Percentiles rank a stretch among this genome's conserved stretches.
phyloP scores from a whole-genome alignment of 2,329 filamentous ascomycete genomes.

The Mollisia scopiformis region DNA sequence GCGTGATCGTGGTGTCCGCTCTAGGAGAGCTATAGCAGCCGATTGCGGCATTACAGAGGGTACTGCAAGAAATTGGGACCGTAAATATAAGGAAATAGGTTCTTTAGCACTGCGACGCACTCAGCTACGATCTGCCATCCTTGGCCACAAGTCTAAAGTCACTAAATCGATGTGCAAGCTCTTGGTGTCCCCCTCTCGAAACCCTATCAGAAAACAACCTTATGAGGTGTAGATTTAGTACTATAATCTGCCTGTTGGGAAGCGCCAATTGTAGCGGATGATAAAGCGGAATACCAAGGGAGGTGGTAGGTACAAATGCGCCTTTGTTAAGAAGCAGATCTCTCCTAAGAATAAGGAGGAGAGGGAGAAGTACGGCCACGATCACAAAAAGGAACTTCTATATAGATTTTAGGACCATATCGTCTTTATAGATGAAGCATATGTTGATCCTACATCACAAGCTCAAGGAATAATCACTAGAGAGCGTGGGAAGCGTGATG shows the following conservation, averaged over 20 bases:
- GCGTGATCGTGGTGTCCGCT: background rate
- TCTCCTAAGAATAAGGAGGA: slow-evolving; percentile 1
- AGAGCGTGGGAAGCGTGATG: slow-evolving; percentile 9
- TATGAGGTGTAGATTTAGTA: slow-evolving; percentile 16
- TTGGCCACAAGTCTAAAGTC: background rate
- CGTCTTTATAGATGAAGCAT: slow-evolving; percentile 18
- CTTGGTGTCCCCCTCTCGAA: slow-evolving; percentile 1
- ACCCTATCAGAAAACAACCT: slow-evolving; percentile 12
- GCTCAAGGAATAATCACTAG: slow-evolving; percentile 5
- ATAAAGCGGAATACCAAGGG: slow-evolving; percentile 12
- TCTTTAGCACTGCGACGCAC: background rate
- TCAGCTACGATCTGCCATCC: background rate
- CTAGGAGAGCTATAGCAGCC: too few relatives aligned
- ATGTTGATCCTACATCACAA: slow-evolving; percentile 16
- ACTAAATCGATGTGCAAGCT: background rate
- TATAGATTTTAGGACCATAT: slow-evolving; percentile 13
- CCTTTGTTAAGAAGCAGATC: slow-evolving; percentile 16
- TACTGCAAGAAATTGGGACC: background rate
- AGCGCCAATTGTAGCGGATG: slow-evolving; percentile 6
- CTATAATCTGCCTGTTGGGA: slow-evolving; percentile 4
- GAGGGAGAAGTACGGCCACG: slow-evolving; percentile 1
- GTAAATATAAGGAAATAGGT: background rate
- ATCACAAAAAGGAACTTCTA: slow-evolving; percentile 1
- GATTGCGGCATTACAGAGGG: background rate
- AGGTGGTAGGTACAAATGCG: slow-evolving; percentile 7